phyloP scores from a whole-genome alignment of 805 yeast species.

The Schwanniomyces pseudopolymorphus region DNA sequence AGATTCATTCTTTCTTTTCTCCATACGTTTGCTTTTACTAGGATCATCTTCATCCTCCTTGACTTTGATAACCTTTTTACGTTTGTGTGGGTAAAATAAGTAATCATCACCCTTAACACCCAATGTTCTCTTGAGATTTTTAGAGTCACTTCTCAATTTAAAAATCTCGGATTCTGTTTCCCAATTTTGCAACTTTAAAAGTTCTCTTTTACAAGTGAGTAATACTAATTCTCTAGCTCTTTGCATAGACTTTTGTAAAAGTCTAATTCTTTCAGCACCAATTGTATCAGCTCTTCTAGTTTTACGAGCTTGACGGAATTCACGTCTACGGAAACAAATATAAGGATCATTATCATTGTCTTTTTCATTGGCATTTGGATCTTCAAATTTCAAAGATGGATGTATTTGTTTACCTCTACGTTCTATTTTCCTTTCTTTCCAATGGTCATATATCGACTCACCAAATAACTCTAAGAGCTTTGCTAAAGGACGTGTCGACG shows the following conservation, averaged over 20 bases:
- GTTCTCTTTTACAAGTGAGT: slow-evolving; percentile 73
- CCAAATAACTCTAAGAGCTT: slow-evolving; percentile 62
- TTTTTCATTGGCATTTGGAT: slow-evolving; percentile 69
- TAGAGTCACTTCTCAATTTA: slow-evolving; percentile 68
- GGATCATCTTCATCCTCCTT: slow-evolving; percentile 36
- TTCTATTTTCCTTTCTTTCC: slow-evolving; percentile 71
- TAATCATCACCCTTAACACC: slow-evolving; percentile 85
- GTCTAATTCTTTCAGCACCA: slow-evolving; percentile 78
- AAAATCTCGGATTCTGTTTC: slow-evolving; percentile 67
- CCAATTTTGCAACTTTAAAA: slow-evolving; percentile 57
- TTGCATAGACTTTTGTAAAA: slow-evolving; percentile 72
- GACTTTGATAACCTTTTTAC: slow-evolving; percentile 47
- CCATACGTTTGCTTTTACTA: slow-evolving; percentile 21
- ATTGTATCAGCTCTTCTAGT: slow-evolving; percentile 92
- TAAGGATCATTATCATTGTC: slow-evolving; percentile 91
- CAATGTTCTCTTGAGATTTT: slow-evolving; percentile 68
- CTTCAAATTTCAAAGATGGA: slow-evolving; percentile 81
- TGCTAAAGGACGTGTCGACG: slow-evolving; percentile 44
- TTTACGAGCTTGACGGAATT: slow-evolving; percentile 91
- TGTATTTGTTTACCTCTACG: slow-evolving; percentile 68
- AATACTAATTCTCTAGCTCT: slow-evolving; percentile 69
- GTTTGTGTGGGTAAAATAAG: slow-evolving; percentile 74
- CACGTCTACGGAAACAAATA: slow-evolving; percentile 92
- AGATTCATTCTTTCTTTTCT: slow-evolving; percentile 17
- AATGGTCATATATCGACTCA: slow-evolving; percentile 68